Conservation (phyloP, 495 filamentous ascomycete species). For the Haplographium delicatum region DNA sequence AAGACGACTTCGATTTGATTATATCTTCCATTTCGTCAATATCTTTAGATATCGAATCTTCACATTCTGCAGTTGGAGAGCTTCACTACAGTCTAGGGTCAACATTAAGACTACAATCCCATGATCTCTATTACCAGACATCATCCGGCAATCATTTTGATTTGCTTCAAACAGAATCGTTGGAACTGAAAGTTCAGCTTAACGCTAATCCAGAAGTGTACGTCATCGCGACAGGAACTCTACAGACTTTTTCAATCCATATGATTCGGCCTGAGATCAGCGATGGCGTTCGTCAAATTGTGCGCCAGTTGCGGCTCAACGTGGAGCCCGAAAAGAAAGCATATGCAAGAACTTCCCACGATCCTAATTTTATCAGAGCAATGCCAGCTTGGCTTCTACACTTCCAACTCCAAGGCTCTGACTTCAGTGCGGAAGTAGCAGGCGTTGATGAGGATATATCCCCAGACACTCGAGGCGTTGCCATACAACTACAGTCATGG, state of each 20-base stretch:
- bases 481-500: conserved; percentile 85
- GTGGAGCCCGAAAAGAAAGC: conserved; percentile 57
- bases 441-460: conserved; percentile 81
- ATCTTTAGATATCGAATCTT: conserved; percentile 87
- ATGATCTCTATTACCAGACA: conserved; percentile 95
- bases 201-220: conserved; percentile 81
- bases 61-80: conserved; percentile 80
- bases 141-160: conserved; percentile 74
- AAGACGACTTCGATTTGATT: conserved; percentile 83
- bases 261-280: conserved; percentile 90
- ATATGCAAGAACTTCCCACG: conserved; percentile 41
- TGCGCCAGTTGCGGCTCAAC: conserved; percentile 66
- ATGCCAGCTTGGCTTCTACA: conserved; percentile 81
- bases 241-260: conserved; percentile 83
- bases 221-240: conserved; percentile 70
- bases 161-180: conserved; percentile 73
- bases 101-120: conserved; percentile 74
- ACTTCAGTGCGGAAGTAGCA: conserved; percentile 86
- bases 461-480: conserved; percentile 68
- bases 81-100: conserved; percentile 81
- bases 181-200: conserved; percentile 80
- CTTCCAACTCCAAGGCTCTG: conserved; percentile 78
- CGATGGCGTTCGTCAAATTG: conserved; percentile 84
- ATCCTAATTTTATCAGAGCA: conserved; percentile 66
- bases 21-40: conserved; percentile 92